These are phyloP conservation scores for Leptodermis oblonga DNA, from an alignment of 257 asterid genomes.

Conservation along the genomic window DNA sequence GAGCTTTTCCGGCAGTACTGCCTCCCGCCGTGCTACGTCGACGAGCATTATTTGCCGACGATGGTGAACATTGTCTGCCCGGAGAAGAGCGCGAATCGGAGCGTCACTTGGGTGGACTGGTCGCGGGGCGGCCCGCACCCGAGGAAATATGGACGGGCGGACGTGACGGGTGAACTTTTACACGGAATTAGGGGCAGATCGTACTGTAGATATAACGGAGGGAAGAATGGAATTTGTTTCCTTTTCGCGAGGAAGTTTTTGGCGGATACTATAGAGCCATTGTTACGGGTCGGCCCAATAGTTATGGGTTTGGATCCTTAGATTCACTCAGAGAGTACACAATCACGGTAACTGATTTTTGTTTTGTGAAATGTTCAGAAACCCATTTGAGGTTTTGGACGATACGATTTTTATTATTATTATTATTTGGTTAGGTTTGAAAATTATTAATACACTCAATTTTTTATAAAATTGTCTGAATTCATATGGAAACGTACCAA, in stretches of 20 bases:
- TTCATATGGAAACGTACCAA: too few relatives aligned
- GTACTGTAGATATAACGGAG: conserved; percentile 53
- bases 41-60: conserved; percentile 58
- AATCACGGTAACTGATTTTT: too few relatives aligned
- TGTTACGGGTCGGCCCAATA: conserved; percentile 43
- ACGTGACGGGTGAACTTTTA: conserved; percentile 41
- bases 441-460: too few relatives aligned
- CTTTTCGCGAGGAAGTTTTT: conserved; percentile 70
- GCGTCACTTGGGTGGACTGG: conserved; percentile 62
- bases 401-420: too few relatives aligned
- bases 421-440: too few relatives aligned
- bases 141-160: conserved; percentile 44
- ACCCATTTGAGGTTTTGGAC: too few relatives aligned
- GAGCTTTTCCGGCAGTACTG: conserved; percentile 34
- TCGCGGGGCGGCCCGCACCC: conserved; percentile 70
- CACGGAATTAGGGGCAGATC: conserved; percentile 32
- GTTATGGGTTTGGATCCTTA: conserved; percentile 37
- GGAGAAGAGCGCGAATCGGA: conserved; percentile 39
- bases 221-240: conserved; percentile 34
- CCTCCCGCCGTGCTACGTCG: conserved; percentile 47
- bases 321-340: too few relatives aligned
- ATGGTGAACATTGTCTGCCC: conserved; percentile 45
- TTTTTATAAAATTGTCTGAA: too few relatives aligned
- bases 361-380: too few relatives aligned
- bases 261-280: conserved; percentile 38